Percentiles rank a stretch among this genome's conserved stretches.
These are phyloP conservation scores for Pelargonium citronellum DNA, from an alignment of 441 rosid species.

Conservation along the genomic window DNA sequence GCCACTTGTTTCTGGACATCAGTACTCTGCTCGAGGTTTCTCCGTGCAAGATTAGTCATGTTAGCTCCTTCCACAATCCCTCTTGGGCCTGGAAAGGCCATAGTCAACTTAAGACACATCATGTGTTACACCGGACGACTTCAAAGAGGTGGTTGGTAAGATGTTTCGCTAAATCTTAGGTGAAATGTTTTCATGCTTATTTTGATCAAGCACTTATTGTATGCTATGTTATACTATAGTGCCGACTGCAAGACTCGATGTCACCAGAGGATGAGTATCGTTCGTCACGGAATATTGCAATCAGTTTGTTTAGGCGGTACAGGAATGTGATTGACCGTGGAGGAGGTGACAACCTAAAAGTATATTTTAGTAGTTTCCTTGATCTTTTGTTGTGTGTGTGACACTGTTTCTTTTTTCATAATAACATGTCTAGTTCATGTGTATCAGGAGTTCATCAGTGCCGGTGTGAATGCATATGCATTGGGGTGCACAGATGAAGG, in stretches of 20 bases:
- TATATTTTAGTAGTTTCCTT: conserved; percentile 32
- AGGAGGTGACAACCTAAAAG: conserved; percentile 86
- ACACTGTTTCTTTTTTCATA: conserved; percentile 7
- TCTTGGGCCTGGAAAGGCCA: conserved; percentile 36
- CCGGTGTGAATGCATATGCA: conserved; percentile 84
- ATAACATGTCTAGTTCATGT: conserved; percentile 18
- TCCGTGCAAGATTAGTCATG: conserved; percentile 22
- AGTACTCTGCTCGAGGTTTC: conserved; percentile 24
- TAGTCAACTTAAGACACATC: conserved; percentile 28
- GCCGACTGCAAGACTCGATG: conserved; percentile 42
- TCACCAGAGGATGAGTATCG: conserved; percentile 75
- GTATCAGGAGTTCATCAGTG: conserved; percentile 67
- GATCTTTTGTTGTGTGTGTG: conserved; percentile 13
- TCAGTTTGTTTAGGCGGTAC: conserved; percentile 75
- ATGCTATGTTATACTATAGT: conserved; percentile 35
- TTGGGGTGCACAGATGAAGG: conserved; percentile 81
- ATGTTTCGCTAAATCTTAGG: conserved; percentile 1
- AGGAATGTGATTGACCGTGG: conserved; percentile 78
- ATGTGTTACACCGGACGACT: conserved; percentile 25
- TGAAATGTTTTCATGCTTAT: background rate
- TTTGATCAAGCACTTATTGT: background rate
- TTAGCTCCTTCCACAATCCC: conserved; percentile 29
- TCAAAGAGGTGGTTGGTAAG: conserved; percentile 56
- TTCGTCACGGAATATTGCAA: conserved; percentile 78
- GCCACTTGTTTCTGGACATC: conserved; percentile 22